phyloP scores from a whole-genome alignment of 2,329 filamentous ascomycete species.

The Arthrobotrys musiformis region DNA sequence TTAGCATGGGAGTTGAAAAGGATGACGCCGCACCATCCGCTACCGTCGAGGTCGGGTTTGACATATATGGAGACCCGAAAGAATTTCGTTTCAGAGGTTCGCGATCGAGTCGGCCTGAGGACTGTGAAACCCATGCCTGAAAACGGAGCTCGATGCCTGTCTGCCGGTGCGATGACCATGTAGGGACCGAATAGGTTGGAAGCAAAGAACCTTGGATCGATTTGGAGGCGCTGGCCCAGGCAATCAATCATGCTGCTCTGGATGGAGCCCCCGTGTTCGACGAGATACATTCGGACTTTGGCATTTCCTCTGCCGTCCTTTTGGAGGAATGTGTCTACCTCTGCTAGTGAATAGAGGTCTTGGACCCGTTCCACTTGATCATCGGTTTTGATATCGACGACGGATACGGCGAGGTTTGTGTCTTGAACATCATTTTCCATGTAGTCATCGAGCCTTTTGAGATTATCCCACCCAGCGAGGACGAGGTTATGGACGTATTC shows the following conservation, averaged over 20 bases:
- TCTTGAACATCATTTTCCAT: conserved; percentile 57
- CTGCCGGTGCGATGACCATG: conserved; percentile 31
- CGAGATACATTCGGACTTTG: conserved; percentile 50
- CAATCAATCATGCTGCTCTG: conserved; percentile 56
- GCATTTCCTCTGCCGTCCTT: conserved; percentile 30
- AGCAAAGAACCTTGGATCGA: conserved; percentile 56
- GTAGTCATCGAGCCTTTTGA: conserved; percentile 58
- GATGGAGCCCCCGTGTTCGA: conserved; percentile 47
- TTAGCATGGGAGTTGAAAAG: conserved; percentile 58
- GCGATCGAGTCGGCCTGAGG: conserved; percentile 47
- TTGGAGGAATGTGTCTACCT: conserved; percentile 37
- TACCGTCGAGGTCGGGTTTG: conserved; percentile 56
- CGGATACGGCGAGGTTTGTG: conserved; percentile 57
- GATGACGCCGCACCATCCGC: conserved; percentile 59
- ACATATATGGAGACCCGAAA: conserved; percentile 59
- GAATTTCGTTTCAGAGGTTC: conserved; percentile 59
- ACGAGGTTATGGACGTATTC: conserved; percentile 59
- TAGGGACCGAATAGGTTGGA: conserved; percentile 39
- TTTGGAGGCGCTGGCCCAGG: conserved; percentile 32
- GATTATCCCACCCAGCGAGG: conserved; percentile 60
- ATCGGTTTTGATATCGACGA: conserved; percentile 58
- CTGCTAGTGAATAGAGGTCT: conserved; percentile 20
- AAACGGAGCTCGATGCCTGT: conserved; percentile 46
- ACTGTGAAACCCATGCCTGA: conserved; percentile 58
- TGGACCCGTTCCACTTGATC: conserved; percentile 30